These are phyloP conservation scores for Boletellus ananiceps DNA, from an alignment of 768 basidiomycete genomes.

Conservation along the genomic window DNA sequence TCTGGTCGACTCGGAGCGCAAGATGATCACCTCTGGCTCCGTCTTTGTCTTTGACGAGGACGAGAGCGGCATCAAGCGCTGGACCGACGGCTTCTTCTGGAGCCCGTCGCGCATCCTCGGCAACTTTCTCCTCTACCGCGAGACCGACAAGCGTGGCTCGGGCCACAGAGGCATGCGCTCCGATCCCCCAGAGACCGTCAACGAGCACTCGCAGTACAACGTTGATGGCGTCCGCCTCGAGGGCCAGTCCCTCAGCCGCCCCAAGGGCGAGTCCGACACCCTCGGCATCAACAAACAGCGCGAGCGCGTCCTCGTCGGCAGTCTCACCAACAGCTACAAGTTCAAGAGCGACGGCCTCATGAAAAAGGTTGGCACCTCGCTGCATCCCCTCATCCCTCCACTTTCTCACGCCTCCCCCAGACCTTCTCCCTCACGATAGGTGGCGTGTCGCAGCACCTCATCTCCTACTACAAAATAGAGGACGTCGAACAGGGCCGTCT, in stretches of 20 bases:
- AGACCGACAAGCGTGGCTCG: constrained; percentile 79
- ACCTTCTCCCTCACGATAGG: constrained; percentile 87
- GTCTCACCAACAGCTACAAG: constrained; percentile 88
- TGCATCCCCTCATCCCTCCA: background rate
- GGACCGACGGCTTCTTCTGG: constrained; percentile 98
- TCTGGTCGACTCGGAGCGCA: constrained; percentile 86
- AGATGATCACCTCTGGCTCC: constrained; percentile 88
- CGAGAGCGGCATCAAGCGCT: constrained; percentile 94
- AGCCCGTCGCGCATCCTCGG: constrained; percentile 88
- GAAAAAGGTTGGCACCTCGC: constrained; percentile 74
- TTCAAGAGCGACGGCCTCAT: constrained; percentile 92
- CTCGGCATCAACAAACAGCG: constrained; percentile 61
- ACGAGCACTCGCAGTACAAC: constrained; percentile 37
- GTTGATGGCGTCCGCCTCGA: constrained; percentile 28
- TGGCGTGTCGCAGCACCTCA: constrained; percentile 85
- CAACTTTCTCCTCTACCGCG: constrained; percentile 93
- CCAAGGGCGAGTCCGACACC: constrained; percentile 48
- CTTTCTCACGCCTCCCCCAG: constrained; percentile 43
- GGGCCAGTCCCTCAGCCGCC: constrained; percentile 55
- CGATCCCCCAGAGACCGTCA: constrained; percentile 37
- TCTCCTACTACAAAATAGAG: constrained; percentile 91
- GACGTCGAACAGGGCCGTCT: constrained; percentile 89
- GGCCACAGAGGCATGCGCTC: constrained; percentile 53
- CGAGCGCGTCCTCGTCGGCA: constrained; percentile 82
- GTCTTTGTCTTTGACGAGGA: constrained; percentile 98